Evolutionary conservation across 306 rosid genomes (phyloP), one percentile per base, ranked within the genome.

Genomic region (Castanospermum australe): DNA sequence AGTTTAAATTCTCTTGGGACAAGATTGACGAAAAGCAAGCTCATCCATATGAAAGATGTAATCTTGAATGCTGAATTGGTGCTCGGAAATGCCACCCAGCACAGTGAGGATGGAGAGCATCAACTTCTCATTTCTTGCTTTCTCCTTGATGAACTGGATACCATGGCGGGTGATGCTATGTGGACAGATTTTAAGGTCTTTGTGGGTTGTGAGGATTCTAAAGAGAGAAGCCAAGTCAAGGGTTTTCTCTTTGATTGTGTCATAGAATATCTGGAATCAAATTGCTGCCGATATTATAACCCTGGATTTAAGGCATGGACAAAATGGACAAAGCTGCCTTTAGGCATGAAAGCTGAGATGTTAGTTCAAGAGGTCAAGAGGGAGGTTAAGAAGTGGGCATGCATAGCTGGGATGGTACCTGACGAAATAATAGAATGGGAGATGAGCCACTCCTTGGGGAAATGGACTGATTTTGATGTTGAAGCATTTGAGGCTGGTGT

Each of bases 341-440:
- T 66, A 5, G 65, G 84, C 51, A 36, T 77, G 81, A 84, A 72
- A 45, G 75, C 70, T n/a, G 76, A 83, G 63, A 79, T 47, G 44
- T 75, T 90, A 62, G 47, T 71, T 74, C 76, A 73, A 73, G 94
- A 85, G 72, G 86, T 94, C 5, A 90, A 67, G 57, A 75, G 82
- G 54, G 92, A 86, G 82, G 83, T 87, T 2, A 86, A 82, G 51
- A 88, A 71, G 77, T 94, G 98, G 91, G 76, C 70, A 47, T 44
- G 55, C 83, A 85, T 90, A 82, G 79, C 67, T 36, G 92, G 88
- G 74, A 89, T 92, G 97, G 36, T 64, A 12, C 83, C 92, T 2
- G 97, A 92, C n/a, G 97, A 90, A 85, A 86, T 92, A 67, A 76
- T 92, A 35, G 98, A 88, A 76, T 89, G 88, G 97, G 98, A 94